Base-by-base conservation (phyloP, 2,329 filamentous ascomycete genomes). In the Ustulina deusta region DNA sequence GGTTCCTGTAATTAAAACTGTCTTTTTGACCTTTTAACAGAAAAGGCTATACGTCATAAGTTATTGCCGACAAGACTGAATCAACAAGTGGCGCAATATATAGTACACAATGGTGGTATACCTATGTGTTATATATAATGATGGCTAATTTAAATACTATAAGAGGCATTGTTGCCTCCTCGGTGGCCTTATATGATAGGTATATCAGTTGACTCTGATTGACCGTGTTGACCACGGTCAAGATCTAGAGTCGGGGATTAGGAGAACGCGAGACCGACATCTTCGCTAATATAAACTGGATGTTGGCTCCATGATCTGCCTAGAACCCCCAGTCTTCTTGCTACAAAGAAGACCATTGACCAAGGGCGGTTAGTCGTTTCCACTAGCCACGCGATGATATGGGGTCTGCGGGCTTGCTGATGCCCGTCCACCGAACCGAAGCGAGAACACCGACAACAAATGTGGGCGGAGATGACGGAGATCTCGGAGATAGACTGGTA, bases 201-300 rank as follows among this genome's bases (percentile, higher is more conserved):
- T 9, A 3, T 7, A 10, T 49, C 25, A 3, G 10, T 2, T 49
- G 5, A 6, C 6, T 13, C 15, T 49, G 25, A n/a, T n/a, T n/a
- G n/a, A n/a, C n/a, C n/a, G n/a, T n/a, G n/a, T n/a, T n/a, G n/a
- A n/a, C n/a, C n/a, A n/a, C n/a, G n/a, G n/a, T n/a, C n/a, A n/a
- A 25, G 54, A 36, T 3, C 34, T 25, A 42, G 22, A 27, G 58
- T 52, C 58, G 58, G 58, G 20, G 58, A 15, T 61, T 52, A 7
- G 15, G 20, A 52, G 46, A 52, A 36, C 58, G 58, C 58, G 58
- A 61, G 10, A 40, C 58, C 58, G 58, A 61, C 34, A 27, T 29
- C 46, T 2, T 20, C 27, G n/a, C 29, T n/a, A 59, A 44, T 49
- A 48, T 42, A 34, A 40, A 52, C 38, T 32, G 34, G 32, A 9